phyloP scores from a whole-genome alignment of 1,139 yeast species.

The Yamadazyma dushanensis region DNA sequence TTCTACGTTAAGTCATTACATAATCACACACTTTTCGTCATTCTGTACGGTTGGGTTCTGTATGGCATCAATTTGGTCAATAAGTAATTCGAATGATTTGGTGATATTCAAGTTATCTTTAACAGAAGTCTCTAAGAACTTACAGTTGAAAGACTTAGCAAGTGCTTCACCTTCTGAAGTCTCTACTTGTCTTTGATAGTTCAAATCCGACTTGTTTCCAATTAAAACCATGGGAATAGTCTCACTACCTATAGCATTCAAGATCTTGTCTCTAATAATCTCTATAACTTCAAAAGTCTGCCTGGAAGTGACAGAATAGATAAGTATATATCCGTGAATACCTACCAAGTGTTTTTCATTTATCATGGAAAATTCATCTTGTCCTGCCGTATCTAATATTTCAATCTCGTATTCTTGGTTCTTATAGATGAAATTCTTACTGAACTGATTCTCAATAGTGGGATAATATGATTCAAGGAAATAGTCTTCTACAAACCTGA shows the following conservation, averaged over 20 bases:
- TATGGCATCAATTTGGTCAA: slow-evolving; percentile 68
- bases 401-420: slow-evolving; percentile 82
- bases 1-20: too few relatives aligned
- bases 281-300: slow-evolving; percentile 78
- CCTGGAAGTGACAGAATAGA: slow-evolving; percentile 79
- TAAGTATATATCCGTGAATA: slow-evolving; percentile 80
- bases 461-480: slow-evolving; percentile 91
- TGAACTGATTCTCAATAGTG: slow-evolving; percentile 87
- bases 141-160: slow-evolving; percentile 62
- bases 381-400: slow-evolving; percentile 93
- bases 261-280: slow-evolving; percentile 79
- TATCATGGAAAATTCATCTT: slow-evolving; percentile 84
- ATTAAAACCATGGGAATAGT: slow-evolving; percentile 77
- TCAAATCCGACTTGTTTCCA: slow-evolving; percentile 81
- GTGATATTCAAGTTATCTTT: slow-evolving; percentile 67
- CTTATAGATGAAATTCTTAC: slow-evolving; percentile 67
- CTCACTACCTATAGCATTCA: slow-evolving; percentile 73
- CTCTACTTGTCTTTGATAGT: slow-evolving; percentile 64
- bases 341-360: slow-evolving; percentile 83
- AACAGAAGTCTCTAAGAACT: slow-evolving; percentile 84
- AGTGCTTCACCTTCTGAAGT: slow-evolving; percentile 62
- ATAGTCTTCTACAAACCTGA: slow-evolving; percentile 84
- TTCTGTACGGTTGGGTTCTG: slow-evolving; percentile 47
- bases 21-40: slow-evolving; percentile 38
- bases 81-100: slow-evolving; percentile 62